A percentile compares a stretch with the other conserved stretches of the same genome.
Conservation (phyloP, 192 early-diverging fungal genomes). For the Coemansia sp. region DNA sequence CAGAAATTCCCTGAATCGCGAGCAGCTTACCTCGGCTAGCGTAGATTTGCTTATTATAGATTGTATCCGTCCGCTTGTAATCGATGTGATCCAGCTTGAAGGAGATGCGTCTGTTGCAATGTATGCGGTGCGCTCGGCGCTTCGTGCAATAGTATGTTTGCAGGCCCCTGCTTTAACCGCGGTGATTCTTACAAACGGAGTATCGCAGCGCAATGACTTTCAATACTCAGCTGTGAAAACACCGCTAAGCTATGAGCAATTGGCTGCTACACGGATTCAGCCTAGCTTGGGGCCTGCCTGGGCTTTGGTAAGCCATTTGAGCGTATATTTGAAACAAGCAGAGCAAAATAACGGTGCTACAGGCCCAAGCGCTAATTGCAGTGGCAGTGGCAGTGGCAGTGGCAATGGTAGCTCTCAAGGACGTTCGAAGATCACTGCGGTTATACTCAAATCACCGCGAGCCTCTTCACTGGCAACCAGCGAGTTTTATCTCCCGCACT, state of each 20-base stretch:
- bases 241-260: background rate
- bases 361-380: too few relatives aligned
- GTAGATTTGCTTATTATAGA: slow-evolving; percentile 36
- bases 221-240: too few relatives aligned
- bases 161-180: slow-evolving; percentile 1
- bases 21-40: background rate
- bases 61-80: slow-evolving; percentile 29
- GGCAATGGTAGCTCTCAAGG: too few relatives aligned
- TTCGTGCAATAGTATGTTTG: slow-evolving; percentile 13
- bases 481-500: too few relatives aligned
- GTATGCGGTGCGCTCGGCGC: slow-evolving; percentile 25
- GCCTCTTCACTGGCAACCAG: too few relatives aligned
- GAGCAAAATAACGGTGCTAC: too few relatives aligned
- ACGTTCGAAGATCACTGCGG: too few relatives aligned
- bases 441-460: too few relatives aligned
- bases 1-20: background rate
- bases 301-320: slow-evolving; percentile 33
- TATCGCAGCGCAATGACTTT: slow-evolving; percentile 22
- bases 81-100: slow-evolving; percentile 17
- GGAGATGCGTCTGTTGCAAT: slow-evolving; percentile 16
- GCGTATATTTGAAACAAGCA: slow-evolving; percentile 15
- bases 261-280: slow-evolving; percentile 10
- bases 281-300: slow-evolving; percentile 34
- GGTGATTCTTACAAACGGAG: slow-evolving; percentile 32
- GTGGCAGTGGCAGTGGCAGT: too few relatives aligned